phyloP scores from a whole-genome alignment of 768 basidiomycete genomes.

The Amanita brunnescens region DNA sequence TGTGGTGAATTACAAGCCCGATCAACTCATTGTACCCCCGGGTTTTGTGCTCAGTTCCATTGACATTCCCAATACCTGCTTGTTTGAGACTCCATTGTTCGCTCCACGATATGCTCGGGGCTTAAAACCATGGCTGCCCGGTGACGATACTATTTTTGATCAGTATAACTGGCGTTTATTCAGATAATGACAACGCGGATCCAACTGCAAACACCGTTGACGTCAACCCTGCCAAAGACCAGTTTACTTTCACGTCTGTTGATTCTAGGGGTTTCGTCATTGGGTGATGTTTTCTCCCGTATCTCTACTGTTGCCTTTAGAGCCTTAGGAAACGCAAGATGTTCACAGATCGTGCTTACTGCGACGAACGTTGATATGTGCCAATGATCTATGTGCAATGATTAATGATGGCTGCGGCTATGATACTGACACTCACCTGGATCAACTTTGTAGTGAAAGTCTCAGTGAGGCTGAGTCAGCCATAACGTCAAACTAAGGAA shows the following conservation, averaged over 20 bases:
- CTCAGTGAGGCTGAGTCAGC: no score
- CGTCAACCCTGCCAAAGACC: constrained; percentile 25
- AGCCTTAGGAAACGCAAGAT: no score
- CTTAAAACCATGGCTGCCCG: constrained; percentile 51
- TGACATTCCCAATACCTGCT: constrained; percentile 28
- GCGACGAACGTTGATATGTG: no score
- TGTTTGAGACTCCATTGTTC: constrained; percentile 33
- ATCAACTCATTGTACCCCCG: constrained; percentile 32
- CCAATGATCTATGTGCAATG: no score
- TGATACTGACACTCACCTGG: no score
- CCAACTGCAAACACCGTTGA: constrained; percentile 18
- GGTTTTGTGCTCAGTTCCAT: constrained; percentile 19
- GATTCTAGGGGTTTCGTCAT: constrained; percentile 34
- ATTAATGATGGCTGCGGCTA: no score
- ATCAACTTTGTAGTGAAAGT: no score
- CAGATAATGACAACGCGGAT: constrained; percentile 35
- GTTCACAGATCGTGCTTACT: no score
- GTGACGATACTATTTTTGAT: constrained; percentile 42
- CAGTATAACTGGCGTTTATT: constrained; percentile 41
- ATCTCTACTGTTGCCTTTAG: neutral
- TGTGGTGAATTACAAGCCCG: constrained; percentile 44
- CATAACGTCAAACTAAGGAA: no score
- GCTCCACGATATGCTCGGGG: constrained; percentile 51
- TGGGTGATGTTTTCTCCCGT: constrained; percentile 10
- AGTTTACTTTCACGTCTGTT: constrained; percentile 13